phyloP scores from a whole-genome alignment of 169 alveolate genomes.

The Ophryocystis elektroscirrha region DNA sequence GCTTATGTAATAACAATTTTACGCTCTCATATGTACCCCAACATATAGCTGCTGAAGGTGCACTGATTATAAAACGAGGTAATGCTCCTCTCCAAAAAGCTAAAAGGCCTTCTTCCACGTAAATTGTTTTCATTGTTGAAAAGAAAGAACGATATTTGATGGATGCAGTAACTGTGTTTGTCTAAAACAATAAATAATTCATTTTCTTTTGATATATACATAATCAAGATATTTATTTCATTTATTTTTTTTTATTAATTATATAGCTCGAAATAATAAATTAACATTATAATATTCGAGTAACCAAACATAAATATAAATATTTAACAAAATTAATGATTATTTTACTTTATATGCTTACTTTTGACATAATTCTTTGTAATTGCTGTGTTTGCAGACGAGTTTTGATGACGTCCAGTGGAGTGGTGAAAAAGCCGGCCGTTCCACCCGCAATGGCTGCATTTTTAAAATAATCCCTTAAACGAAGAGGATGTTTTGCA shows the following conservation, averaged over 20 bases:
- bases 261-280: too few species aligned
- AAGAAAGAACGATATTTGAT: conserved; percentile 25
- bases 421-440: conserved; percentile 76
- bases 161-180: conserved; percentile 21
- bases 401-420: conserved; percentile 85
- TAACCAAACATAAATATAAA: background rate
- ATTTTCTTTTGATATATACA: background rate
- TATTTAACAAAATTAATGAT: background rate
- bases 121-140: conserved; percentile 30
- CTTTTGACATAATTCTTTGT: conserved; percentile 4
- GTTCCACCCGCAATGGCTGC: conserved; percentile 50
- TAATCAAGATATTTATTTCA: background rate
- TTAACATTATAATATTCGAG: too few species aligned
- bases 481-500: background rate
- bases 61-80: conserved; percentile 56
- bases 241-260: too few species aligned
- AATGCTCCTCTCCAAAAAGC: conserved; percentile 67
- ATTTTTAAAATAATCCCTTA: conserved; percentile 8
- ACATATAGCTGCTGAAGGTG: conserved; percentile 77
- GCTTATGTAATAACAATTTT: conserved; percentile 32
- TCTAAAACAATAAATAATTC: background rate
- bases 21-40: conserved; percentile 82
- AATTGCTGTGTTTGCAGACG: conserved; percentile 69
- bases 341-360: background rate
- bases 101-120: conserved; percentile 45